Percentiles rank a stretch among this genome's conserved stretches.
Conservation (phyloP, 1,284 basidiomycete species). For the Golubevia sp. region DNA sequence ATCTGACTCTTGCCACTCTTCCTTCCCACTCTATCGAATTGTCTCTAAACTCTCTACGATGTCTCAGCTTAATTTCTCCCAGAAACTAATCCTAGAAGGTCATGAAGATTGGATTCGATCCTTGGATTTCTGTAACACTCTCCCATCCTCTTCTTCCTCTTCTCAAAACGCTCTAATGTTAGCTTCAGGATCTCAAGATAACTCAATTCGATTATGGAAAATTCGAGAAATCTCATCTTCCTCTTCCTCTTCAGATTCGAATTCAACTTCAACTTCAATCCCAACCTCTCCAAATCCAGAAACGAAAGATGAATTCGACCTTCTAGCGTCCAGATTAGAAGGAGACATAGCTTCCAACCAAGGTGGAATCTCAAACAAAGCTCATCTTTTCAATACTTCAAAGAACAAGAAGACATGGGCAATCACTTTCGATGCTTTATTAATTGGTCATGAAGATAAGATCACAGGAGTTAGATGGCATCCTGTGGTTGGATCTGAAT, state of each 20-base stretch:
- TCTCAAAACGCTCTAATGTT: slow-evolving; percentile 24
- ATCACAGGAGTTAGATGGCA: slow-evolving; percentile 51
- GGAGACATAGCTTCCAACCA: slow-evolving; percentile 22
- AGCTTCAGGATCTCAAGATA: slow-evolving; percentile 50
- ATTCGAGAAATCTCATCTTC: slow-evolving; percentile 6
- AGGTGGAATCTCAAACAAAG: slow-evolving; percentile 31
- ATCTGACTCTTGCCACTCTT: too few relatives aligned
- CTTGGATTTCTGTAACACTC: slow-evolving; percentile 34
- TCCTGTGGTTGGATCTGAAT: slow-evolving; percentile 9
- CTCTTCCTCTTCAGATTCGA: not conserved
- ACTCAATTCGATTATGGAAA: slow-evolving; percentile 50
- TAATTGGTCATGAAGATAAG: slow-evolving; percentile 55
- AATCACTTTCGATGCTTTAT: slow-evolving; percentile 50
- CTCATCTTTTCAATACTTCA: slow-evolving; percentile 16
- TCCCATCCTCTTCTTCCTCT: slow-evolving; percentile 2
- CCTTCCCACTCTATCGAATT: too few relatives aligned
- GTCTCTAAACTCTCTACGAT: too few relatives aligned
- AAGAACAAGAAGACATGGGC: slow-evolving; percentile 17
- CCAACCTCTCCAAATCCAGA: too few relatives aligned
- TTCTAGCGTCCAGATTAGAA: slow-evolving; percentile 43
- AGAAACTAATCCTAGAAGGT: slow-evolving; percentile 35
- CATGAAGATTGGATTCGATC: slow-evolving; percentile 60
- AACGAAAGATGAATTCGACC: slow-evolving; percentile 41
- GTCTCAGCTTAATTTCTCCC: slow-evolving; percentile 12
- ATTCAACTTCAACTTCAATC: not conserved